Evolutionary conservation across 208 protist species (phyloP), one percentile per base, ranked within the genome.

Genomic region (Naegleria lovaniensis): DNA sequence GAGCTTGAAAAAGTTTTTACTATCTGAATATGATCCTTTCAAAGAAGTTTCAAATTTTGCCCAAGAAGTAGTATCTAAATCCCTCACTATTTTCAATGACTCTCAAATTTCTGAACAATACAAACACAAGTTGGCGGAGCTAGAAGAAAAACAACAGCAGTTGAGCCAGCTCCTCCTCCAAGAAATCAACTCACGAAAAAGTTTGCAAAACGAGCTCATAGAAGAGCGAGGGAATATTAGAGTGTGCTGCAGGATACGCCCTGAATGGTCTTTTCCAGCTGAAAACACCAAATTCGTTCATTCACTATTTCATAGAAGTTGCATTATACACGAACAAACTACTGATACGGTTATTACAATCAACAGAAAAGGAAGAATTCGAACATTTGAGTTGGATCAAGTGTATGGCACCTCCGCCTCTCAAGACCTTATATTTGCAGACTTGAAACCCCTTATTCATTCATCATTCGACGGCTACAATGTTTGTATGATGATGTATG

Each of bases 381-480:
- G 41, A 51, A 7, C 39, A 0, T 88, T 88, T 29, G 39, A 52
- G 16, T 39, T 88, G 13, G 84, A 88, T 58, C 11, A 33, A 39
- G 84, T 88, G 4, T 88, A 59, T 58, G 13, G 36, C n/a, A 88
- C 55, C 41, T 40, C 51, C 0, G 0, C 41, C 3, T 58, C 39
- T 38, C 84, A 88, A 36, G 16, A 48, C 0, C 19, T 36, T 0
- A 25, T 88, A 0, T 88, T 88, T 16, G 0, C 39, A 6, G 84
- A 88, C 6, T 38, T 88, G 5, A 88, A n/a, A 58, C 88, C 88
- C 22, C 33, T 90, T 38, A 5, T 90, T 7, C 15, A 19, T 0
- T 76, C 48, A 0, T 7, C 33, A 19, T 58, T 90, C 52, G 88
- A 90, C 76, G 88, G 88, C 19, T 90, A 59, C 29, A 84, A 84